Evolutionary conservation across 306 rosid species (phyloP).

Genomic region (Quercus parvula): DNA sequence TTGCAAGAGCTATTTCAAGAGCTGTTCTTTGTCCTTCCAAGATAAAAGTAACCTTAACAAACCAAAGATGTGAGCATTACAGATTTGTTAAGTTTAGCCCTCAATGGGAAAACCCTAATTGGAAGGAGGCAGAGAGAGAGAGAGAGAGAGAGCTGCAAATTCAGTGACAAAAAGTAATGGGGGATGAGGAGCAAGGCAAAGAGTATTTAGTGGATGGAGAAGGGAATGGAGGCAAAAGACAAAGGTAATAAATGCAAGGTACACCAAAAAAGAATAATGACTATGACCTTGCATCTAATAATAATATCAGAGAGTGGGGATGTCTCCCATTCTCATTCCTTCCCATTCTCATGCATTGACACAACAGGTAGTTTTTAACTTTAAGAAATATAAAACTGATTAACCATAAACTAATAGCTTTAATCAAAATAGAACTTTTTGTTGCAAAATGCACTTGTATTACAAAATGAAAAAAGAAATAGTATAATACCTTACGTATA

Average conservation of each 20-base stretch:
- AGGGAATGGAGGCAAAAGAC: slow-evolving; percentile 90
- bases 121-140: slow-evolving; percentile 16
- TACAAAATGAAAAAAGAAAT: neutral
- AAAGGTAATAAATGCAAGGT: slow-evolving; percentile 86
- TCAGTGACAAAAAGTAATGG: slow-evolving; percentile 50
- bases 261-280: slow-evolving; percentile 83
- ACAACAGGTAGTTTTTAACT: neutral
- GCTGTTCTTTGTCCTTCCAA: slow-evolving; percentile 30
- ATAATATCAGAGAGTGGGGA: slow-evolving; percentile 61
- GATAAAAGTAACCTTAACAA: slow-evolving; percentile 42
- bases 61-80: slow-evolving; percentile 35
- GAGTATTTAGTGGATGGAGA: slow-evolving; percentile 84
- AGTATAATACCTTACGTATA: neutral
- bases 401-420: neutral
- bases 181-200: slow-evolving; percentile 35
- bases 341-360: slow-evolving; percentile 34
- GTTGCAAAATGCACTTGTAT: neutral
- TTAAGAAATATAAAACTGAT: neutral
- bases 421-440: neutral
- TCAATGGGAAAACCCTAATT: slow-evolving; percentile 66
- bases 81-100: slow-evolving; percentile 31
- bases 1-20: slow-evolving; percentile 39
- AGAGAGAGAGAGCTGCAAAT: slow-evolving; percentile 32
- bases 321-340: slow-evolving; percentile 60
- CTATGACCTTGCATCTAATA: slow-evolving; percentile 81